Evolutionary conservation across 345 rosid genomes (phyloP).

Genomic region (Corymbia maculata): DNA sequence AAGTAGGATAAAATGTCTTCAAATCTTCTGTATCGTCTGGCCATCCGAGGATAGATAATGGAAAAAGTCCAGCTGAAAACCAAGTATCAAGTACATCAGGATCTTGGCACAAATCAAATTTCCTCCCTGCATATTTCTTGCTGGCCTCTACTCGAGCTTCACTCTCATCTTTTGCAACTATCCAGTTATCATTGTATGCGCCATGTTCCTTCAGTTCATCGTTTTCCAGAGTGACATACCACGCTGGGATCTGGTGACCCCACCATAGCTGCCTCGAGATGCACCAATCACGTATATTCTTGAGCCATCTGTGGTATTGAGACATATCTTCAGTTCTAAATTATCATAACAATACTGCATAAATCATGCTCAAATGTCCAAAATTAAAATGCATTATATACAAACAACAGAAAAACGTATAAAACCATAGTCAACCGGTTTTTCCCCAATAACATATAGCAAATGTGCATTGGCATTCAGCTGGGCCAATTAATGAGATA

Average conservation of each 20-base stretch:
- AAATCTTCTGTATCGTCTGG: slow-evolving; percentile 86
- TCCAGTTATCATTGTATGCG: slow-evolving; percentile 75
- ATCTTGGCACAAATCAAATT: slow-evolving; percentile 70
- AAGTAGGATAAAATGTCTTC: slow-evolving; percentile 82
- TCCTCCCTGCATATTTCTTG: slow-evolving; percentile 52
- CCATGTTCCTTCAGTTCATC: slow-evolving; percentile 70
- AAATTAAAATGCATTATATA: neutral
- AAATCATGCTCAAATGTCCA: neutral
- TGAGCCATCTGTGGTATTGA: slow-evolving; percentile 75
- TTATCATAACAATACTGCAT: neutral
- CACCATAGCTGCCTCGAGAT: slow-evolving; percentile 97
- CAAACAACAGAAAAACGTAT: neutral
- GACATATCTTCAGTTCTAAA: neutral
- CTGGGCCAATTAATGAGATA: neutral
- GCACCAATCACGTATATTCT: slow-evolving; percentile 96
- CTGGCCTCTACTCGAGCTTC: slow-evolving; percentile 56
- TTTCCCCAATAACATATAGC: neutral
- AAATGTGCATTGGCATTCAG: neutral
- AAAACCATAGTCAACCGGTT: neutral
- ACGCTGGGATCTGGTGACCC: slow-evolving; percentile 95
- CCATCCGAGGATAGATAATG: slow-evolving; percentile 82
- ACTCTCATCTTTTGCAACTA: slow-evolving; percentile 67
- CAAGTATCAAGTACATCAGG: slow-evolving; percentile 98
- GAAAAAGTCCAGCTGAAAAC: slow-evolving; percentile 95
- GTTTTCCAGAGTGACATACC: slow-evolving; percentile 75